Conservation (phyloP, 345 rosid species). For the Psidium guajava region DNA sequence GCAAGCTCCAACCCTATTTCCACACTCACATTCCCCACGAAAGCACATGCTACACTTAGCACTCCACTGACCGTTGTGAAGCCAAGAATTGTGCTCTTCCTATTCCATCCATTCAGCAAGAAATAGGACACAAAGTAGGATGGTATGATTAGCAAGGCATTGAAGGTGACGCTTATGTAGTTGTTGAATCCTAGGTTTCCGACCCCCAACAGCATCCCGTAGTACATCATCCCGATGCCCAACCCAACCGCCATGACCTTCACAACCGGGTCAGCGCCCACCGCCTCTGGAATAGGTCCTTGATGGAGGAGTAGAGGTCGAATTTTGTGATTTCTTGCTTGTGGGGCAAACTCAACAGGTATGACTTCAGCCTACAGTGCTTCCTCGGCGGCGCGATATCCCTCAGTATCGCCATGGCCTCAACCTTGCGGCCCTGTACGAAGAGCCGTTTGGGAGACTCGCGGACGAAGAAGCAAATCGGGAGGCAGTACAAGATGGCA, state of each 20-base stretch:
- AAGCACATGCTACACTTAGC: conserved; percentile 17
- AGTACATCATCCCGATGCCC: conserved; percentile 35
- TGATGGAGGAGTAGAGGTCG: conserved; percentile 5
- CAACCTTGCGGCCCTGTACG: conserved; percentile 21
- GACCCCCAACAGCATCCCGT: conserved; percentile 32
- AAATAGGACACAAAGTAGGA: conserved; percentile 18
- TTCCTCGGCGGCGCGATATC: not conserved
- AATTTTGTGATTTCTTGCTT: not conserved
- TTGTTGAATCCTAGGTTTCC: conserved; percentile 23
- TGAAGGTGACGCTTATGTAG: conserved; percentile 30
- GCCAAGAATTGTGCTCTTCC: conserved; percentile 23
- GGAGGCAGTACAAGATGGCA: conserved; percentile 12
- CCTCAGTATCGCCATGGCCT: conserved; percentile 19
- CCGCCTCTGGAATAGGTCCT: conserved; percentile 1
- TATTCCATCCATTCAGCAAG: conserved; percentile 13
- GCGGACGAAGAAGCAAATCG: conserved; percentile 14
- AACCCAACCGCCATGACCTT: conserved; percentile 20
- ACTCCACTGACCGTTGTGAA: conserved; percentile 20
- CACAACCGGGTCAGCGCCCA: conserved; percentile 8
- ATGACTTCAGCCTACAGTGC: not conserved
- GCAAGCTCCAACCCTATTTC: conserved; percentile 31
- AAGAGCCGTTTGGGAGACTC: conserved; percentile 58
- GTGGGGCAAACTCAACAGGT: not conserved
- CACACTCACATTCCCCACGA: not conserved
- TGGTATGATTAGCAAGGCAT: conserved; percentile 30